Evolutionary conservation across 176 grass and related monocot species (phyloP).

Genomic region (Puccinellia tenuiflora): DNA sequence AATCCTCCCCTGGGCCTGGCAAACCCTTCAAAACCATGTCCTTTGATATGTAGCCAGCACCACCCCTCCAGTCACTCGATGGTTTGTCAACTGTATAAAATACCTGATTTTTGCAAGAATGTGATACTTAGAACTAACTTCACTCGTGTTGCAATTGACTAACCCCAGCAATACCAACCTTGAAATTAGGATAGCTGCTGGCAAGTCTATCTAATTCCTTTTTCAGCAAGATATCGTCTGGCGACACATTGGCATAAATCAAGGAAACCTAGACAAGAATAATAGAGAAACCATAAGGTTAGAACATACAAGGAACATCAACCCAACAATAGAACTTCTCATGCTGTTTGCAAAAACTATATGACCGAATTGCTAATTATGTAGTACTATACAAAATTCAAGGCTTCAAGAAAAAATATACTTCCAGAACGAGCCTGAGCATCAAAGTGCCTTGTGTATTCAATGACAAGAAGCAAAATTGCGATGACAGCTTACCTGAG

Average conservation of each 20-base stretch:
- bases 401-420: conserved; percentile 15
- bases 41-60: conserved; percentile 72
- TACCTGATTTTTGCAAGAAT: conserved; percentile 38
- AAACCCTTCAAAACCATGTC: conserved; percentile 89
- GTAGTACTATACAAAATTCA: not conserved
- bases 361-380: not conserved
- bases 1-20: conserved; percentile 61
- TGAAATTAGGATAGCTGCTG: conserved; percentile 90
- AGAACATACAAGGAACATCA: conserved; percentile 11
- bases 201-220: conserved; percentile 84
- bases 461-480: not conserved
- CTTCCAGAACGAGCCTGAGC: not conserved
- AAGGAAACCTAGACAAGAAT: conserved; percentile 66
- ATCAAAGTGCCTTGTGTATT: not conserved
- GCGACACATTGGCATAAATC: conserved; percentile 87
- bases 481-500: conserved; percentile 51
- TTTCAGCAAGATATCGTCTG: conserved; percentile 96
- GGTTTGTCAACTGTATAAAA: conserved; percentile 97
- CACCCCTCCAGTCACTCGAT: conserved; percentile 71
- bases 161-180: conserved; percentile 45
- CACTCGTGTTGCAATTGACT: not conserved
- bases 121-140: not conserved
- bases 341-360: not conserved
- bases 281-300: conserved; percentile 10
- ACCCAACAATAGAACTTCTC: not conserved